phyloP scores from a whole-genome alignment of 257 asterid genomes.

The Petunia axillaris region DNA sequence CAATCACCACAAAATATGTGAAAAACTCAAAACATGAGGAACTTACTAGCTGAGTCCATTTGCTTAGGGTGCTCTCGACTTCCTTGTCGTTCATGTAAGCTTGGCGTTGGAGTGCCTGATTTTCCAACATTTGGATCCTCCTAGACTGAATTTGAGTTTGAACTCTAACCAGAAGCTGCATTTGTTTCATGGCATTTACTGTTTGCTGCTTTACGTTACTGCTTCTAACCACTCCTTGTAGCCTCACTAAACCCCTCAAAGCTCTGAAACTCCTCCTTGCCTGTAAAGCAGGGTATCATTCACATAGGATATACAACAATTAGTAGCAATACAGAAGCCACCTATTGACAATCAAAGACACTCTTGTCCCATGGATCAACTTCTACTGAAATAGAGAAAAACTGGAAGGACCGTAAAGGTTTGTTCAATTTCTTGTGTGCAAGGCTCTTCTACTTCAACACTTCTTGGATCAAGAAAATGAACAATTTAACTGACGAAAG shows the following conservation, averaged over 20 bases:
- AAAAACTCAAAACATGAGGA: conserved; percentile 17
- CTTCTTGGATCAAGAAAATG: too few relatives aligned
- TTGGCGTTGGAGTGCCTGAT: conserved; percentile 53
- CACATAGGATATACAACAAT: conserved; percentile 16
- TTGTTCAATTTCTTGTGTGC: too few relatives aligned
- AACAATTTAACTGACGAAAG: too few relatives aligned
- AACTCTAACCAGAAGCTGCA: conserved; percentile 88
- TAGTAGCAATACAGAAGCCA: not conserved
- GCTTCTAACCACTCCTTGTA: conserved; percentile 86
- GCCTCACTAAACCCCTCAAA: conserved; percentile 88
- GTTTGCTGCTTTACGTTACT: conserved; percentile 81
- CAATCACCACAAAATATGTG: not conserved
- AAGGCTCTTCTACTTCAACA: too few relatives aligned
- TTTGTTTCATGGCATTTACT: conserved; percentile 80
- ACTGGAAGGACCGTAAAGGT: too few relatives aligned
- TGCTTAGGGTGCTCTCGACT: conserved; percentile 63
- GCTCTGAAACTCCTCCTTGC: conserved; percentile 85
- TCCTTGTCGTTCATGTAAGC: conserved; percentile 57
- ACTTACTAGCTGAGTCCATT: conserved; percentile 69
- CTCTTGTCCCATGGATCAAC: too few relatives aligned
- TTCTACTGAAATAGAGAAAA: too few relatives aligned
- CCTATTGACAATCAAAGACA: not conserved
- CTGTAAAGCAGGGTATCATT: conserved; percentile 38
- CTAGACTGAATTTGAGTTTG: conserved; percentile 88
- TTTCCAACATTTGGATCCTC: conserved; percentile 85